These are phyloP conservation scores for Xylaria curta DNA, from an alignment of 495 filamentous ascomycete species.

Conservation along the genomic window DNA sequence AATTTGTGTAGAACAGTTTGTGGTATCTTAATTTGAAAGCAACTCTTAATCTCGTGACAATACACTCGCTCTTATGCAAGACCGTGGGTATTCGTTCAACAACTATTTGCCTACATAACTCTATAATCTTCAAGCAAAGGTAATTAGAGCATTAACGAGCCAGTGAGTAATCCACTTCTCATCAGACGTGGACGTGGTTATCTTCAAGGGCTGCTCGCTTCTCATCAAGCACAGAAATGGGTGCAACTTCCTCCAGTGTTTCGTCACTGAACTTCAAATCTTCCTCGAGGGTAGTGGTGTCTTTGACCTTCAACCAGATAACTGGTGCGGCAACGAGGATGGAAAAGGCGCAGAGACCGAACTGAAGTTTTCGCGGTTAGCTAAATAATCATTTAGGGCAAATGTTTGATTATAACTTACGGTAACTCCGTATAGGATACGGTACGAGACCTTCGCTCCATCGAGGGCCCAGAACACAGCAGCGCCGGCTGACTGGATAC, in stretches of 20 bases:
- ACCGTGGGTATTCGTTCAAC: neutral
- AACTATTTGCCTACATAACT: slow-evolving; percentile 1
- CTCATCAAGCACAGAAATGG: slow-evolving; percentile 24
- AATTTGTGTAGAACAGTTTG: neutral
- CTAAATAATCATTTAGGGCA: neutral
- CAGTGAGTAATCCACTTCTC: neutral
- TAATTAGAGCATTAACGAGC: neutral
- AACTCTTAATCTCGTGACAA: neutral
- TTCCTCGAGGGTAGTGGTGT: slow-evolving; percentile 72
- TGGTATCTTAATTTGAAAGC: slow-evolving; percentile 13
- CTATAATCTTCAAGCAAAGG: neutral
- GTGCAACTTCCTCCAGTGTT: slow-evolving; percentile 68
- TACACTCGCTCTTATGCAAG: neutral
- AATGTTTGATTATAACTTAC: slow-evolving; percentile 38
- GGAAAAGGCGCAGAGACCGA: slow-evolving; percentile 73
- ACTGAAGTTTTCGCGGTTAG: slow-evolving; percentile 59
- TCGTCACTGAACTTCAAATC: slow-evolving; percentile 86
- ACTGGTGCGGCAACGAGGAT: slow-evolving; percentile 80
- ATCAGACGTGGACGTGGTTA: slow-evolving; percentile 1
- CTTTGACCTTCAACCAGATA: slow-evolving; percentile 78
- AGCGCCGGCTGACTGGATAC: slow-evolving; percentile 87
- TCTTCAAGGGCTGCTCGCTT: slow-evolving; percentile 33
- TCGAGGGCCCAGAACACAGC: slow-evolving; percentile 89
- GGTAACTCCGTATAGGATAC: slow-evolving; percentile 62
- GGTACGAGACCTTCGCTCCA: slow-evolving; percentile 65